phyloP scores from a whole-genome alignment of 768 basidiomycete genomes.

The Leccinum boreale region DNA sequence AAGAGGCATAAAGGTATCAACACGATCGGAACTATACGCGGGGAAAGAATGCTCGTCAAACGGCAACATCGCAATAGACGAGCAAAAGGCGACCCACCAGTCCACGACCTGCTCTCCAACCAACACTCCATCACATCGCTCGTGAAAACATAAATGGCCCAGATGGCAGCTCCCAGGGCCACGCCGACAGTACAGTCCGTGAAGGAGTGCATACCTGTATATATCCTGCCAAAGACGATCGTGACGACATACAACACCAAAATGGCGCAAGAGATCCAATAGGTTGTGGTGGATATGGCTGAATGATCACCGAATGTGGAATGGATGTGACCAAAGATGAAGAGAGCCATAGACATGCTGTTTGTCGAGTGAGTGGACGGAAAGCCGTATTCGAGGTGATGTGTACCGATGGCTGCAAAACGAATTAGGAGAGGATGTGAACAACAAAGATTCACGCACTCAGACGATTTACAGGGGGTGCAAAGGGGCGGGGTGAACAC shows the following conservation, averaged over 20 bases:
- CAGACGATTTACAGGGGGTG: conserved; percentile 87
- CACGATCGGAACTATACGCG: conserved; percentile 49
- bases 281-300: conserved; percentile 45
- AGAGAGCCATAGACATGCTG: conserved; percentile 83
- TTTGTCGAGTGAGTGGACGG: conserved; percentile 96
- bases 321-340: conserved; percentile 61
- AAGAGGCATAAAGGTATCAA: conserved; percentile 63
- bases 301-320: conserved; percentile 38
- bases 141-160: conserved; percentile 42
- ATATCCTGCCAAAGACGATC: conserved; percentile 77
- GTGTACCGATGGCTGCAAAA: conserved; percentile 62
- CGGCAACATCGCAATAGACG: conserved; percentile 17
- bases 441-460: conserved; percentile 47
- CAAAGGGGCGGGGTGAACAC: conserved; percentile 86
- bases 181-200: conserved; percentile 67
- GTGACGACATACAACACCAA: conserved; percentile 61
- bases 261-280: conserved; percentile 38
- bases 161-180: conserved; percentile 62
- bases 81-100: conserved; percentile 23
- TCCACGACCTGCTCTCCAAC: conserved; percentile 37
- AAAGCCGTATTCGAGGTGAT: conserved; percentile 92
- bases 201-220: conserved; percentile 88
- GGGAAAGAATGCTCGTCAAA: conserved; percentile 1
- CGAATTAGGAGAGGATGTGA: not conserved
- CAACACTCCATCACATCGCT: conserved; percentile 42